These are phyloP conservation scores for Thuja plicata DNA, from an alignment of 83 land plant species.

Conservation along the genomic window DNA sequence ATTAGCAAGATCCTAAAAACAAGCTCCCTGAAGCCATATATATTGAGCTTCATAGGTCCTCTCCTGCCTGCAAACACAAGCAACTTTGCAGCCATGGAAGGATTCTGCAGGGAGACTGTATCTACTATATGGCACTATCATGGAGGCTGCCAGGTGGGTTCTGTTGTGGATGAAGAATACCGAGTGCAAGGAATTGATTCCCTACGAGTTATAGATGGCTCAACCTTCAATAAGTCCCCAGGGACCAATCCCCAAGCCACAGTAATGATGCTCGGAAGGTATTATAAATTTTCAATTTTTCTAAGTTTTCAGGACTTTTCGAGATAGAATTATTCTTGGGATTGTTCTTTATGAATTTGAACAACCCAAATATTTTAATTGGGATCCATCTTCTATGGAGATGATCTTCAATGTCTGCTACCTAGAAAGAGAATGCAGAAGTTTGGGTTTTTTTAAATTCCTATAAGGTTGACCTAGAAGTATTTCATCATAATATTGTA, in stretches of 20 bases:
- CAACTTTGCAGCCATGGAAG: constrained; percentile 30
- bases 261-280: constrained; percentile 87
- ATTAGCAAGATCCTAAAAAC: constrained; percentile 30
- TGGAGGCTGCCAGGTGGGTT: constrained; percentile 73
- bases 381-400: background rate
- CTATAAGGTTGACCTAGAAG: background rate
- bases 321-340: background rate
- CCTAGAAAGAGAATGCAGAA: background rate
- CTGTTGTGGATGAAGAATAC: constrained; percentile 46
- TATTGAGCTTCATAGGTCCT: constrained; percentile 17
- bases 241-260: constrained; percentile 89
- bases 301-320: background rate
- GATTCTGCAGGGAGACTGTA: constrained; percentile 61
- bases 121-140: constrained; percentile 85
- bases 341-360: background rate
- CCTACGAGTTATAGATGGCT: constrained; percentile 68
- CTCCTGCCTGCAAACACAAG: constrained; percentile 29
- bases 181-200: constrained; percentile 65
- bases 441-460: background rate
- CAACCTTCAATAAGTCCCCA: constrained; percentile 61
- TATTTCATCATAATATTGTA: too few species aligned
- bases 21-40: constrained; percentile 16
- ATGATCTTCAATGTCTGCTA: background rate
- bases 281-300: background rate
- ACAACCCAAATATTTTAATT: background rate